phyloP scores from a whole-genome alignment of 2,329 filamentous ascomycete genomes.

The Diaporthe velutina region DNA sequence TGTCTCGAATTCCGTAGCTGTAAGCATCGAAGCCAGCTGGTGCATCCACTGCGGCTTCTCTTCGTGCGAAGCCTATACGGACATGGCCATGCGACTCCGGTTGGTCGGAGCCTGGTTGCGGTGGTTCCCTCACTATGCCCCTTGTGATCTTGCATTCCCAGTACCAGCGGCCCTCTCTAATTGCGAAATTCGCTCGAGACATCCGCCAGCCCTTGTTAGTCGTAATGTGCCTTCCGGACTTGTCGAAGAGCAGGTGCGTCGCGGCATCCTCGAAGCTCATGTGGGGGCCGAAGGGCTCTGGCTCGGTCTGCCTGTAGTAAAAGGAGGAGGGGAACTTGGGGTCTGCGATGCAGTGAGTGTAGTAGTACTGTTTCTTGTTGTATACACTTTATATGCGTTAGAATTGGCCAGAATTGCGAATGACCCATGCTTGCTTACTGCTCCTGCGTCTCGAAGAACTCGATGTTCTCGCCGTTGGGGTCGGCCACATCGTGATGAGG shows the following conservation, averaged over 20 bases:
- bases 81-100: constrained; percentile 72
- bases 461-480: constrained; percentile 63
- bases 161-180: constrained; percentile 90
- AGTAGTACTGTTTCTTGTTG: constrained; percentile 83
- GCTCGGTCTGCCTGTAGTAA: constrained; percentile 91
- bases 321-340: constrained; percentile 87
- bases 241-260: constrained; percentile 85
- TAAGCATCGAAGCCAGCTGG: constrained; percentile 92
- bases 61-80: constrained; percentile 86
- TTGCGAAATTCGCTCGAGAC: constrained; percentile 89
- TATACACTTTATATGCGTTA: constrained; percentile 60
- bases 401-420: constrained; percentile 7
- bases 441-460: constrained; percentile 74
- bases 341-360: constrained; percentile 91
- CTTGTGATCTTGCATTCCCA: constrained; percentile 93
- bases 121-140: constrained; percentile 69
- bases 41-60: constrained; percentile 85
- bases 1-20: constrained; percentile 92
- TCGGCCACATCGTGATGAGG: constrained; percentile 65
- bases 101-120: constrained; percentile 57
- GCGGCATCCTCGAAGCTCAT: constrained; percentile 95
- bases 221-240: constrained; percentile 80
- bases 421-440: constrained; percentile 61
- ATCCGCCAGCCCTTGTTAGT: constrained; percentile 95
- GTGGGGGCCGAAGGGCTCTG: constrained; percentile 83